These are phyloP conservation scores for Ophiostoma quercus DNA, from an alignment of 2,329 filamentous ascomycete genomes.

Conservation along the genomic window DNA sequence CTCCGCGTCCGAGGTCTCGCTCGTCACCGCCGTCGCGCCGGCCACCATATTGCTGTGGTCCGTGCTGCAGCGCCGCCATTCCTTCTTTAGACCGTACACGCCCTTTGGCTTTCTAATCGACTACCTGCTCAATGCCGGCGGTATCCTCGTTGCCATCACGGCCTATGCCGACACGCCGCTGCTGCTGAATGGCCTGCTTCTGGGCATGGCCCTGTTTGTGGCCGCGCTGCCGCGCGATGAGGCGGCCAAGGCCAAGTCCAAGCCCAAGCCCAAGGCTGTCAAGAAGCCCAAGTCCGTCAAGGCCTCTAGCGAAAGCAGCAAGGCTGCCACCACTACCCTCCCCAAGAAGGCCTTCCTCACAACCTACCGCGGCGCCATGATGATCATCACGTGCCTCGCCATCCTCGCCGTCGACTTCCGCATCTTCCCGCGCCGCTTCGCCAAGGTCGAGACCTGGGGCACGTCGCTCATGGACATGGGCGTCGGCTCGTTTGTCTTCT, in stretches of 20 bases:
- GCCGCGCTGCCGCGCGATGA: slow-evolving; percentile 44
- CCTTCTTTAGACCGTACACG: slow-evolving; percentile 75
- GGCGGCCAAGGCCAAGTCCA: background rate
- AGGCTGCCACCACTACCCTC: slow-evolving; percentile 51
- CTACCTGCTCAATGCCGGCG: slow-evolving; percentile 79
- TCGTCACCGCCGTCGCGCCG: slow-evolving; percentile 76
- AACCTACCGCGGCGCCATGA: slow-evolving; percentile 83
- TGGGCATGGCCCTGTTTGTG: slow-evolving; percentile 64
- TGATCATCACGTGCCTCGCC: slow-evolving; percentile 80
- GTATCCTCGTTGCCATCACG: slow-evolving; percentile 78
- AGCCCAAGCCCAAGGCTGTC: slow-evolving; percentile 9
- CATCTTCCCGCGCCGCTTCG: slow-evolving; percentile 88
- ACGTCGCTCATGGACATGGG: slow-evolving; percentile 98
- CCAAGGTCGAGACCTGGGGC: slow-evolving; percentile 98
- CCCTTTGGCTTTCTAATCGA: slow-evolving; percentile 66
- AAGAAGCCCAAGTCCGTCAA: slow-evolving; percentile 44
- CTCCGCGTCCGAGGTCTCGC: slow-evolving; percentile 76
- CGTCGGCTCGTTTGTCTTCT: slow-evolving; percentile 96
- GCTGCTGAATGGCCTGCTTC: slow-evolving; percentile 67
- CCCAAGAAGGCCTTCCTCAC: slow-evolving; percentile 90
- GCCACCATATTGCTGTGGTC: slow-evolving; percentile 82
- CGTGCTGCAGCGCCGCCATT: slow-evolving; percentile 73
- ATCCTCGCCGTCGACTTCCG: slow-evolving; percentile 97
- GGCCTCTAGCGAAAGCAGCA: background rate
- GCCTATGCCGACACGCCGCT: slow-evolving; percentile 72